Conservation (phyloP, 371 early-diverging fungal genomes). For the Apophysomyces trapeziformis region DNA sequence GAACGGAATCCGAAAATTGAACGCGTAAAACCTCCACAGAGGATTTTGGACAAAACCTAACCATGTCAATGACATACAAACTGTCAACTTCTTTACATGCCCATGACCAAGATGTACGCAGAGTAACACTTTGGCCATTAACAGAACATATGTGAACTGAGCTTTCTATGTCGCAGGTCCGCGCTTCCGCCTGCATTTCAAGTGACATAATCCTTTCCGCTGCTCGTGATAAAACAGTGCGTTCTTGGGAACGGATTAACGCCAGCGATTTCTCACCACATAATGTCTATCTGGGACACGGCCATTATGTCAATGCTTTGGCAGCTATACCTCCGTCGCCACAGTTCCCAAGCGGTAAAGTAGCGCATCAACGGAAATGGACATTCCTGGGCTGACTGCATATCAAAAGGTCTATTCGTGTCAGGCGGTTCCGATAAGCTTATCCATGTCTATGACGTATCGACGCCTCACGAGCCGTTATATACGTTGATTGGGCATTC, state of each 20-base stretch:
- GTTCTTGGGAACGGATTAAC: constrained; percentile 62
- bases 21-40: too few relatives aligned
- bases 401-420: constrained; percentile 70
- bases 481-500: constrained; percentile 82
- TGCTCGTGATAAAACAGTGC: constrained; percentile 78
- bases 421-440: constrained; percentile 86
- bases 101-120: constrained; percentile 46
- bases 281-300: constrained; percentile 69
- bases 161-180: constrained; percentile 54
- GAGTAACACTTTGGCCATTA: neutral
- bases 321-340: constrained; percentile 61
- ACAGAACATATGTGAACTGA: neutral
- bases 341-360: constrained; percentile 67
- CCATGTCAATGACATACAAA: constrained; percentile 8
- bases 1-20: too few relatives aligned
- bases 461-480: constrained; percentile 59
- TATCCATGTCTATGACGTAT: constrained; percentile 80
- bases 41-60: too few relatives aligned
- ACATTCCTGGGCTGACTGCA: neutral
- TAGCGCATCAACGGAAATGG: neutral
- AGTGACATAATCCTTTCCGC: constrained; percentile 74
- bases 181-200: constrained; percentile 69
- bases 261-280: constrained; percentile 57
- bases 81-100: constrained; percentile 20
- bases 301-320: constrained; percentile 84